phyloP scores from a whole-genome alignment of 306 rosid species.

The Glycyrrhiza uralensis region DNA sequence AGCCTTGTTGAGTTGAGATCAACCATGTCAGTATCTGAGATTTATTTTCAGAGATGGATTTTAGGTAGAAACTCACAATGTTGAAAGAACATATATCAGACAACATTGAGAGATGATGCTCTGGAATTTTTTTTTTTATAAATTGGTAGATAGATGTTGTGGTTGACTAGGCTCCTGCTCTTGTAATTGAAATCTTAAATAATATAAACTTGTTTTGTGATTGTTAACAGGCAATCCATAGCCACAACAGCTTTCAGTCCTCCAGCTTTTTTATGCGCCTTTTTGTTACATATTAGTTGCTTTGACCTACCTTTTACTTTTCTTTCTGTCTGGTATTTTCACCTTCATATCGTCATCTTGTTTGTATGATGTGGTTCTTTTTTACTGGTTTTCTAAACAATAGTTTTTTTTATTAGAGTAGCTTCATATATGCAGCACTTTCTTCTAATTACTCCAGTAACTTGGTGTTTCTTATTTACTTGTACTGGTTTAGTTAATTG shows the following conservation, averaged over 20 bases:
- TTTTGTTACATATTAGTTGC: too few species aligned
- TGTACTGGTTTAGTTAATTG: not conserved
- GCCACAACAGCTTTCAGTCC: constrained; percentile 3
- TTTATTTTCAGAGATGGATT: not conserved
- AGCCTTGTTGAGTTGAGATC: not conserved
- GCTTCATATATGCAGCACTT: constrained; percentile 1
- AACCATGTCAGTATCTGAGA: not conserved
- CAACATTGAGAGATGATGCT: not conserved
- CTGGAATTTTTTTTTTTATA: not conserved
- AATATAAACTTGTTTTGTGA: not conserved
- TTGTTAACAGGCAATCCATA: not conserved
- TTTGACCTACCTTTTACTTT: not conserved
- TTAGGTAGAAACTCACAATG: not conserved
- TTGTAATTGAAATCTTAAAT: not conserved
- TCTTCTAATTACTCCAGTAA: not conserved
- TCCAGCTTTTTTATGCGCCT: too few species aligned
- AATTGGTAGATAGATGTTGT: not conserved
- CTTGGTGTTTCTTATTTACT: constrained; percentile 14
- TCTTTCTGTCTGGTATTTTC: not conserved
- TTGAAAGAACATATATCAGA: not conserved
- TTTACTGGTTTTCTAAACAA: not conserved
- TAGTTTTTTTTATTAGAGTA: not conserved
- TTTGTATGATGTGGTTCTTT: not conserved
- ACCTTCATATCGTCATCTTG: not conserved
- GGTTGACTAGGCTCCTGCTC: not conserved